Percentiles rank a stretch among this genome's conserved stretches.
Evolutionary conservation across 805 yeast genomes (phyloP).

Genomic region (Isabelozyma pseudorhagii): DNA sequence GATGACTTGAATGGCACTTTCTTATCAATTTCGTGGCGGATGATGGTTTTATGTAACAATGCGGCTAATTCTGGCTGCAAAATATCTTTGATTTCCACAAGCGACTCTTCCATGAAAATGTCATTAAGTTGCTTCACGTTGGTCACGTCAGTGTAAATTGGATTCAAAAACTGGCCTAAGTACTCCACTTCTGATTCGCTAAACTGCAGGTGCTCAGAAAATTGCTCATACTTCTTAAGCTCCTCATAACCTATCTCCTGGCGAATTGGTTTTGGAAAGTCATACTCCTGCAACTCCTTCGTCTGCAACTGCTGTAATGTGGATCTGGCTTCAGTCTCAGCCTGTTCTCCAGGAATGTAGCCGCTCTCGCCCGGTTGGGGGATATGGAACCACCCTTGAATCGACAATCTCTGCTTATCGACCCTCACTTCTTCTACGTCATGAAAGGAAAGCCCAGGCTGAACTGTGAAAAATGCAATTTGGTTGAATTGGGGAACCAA

Average conservation of each 20-base stretch:
- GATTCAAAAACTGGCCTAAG: slow-evolving; percentile 54
- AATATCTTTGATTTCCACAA: slow-evolving; percentile 63
- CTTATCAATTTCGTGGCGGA: slow-evolving; percentile 58
- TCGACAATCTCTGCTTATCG: slow-evolving; percentile 84
- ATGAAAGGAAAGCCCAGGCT: slow-evolving; percentile 95
- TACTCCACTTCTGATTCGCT: slow-evolving; percentile 42
- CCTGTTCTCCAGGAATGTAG: slow-evolving; percentile 77
- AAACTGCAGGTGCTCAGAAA: slow-evolving; percentile 13
- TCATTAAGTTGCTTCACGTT: slow-evolving; percentile 45
- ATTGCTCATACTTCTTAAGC: slow-evolving; percentile 20
- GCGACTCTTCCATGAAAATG: slow-evolving; percentile 63
- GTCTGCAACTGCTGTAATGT: slow-evolving; percentile 80
- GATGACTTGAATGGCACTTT: slow-evolving; percentile 53
- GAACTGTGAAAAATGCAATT: slow-evolving; percentile 91
- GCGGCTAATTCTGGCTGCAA: slow-evolving; percentile 55
- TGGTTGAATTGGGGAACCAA: slow-evolving; percentile 94
- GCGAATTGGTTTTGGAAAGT: slow-evolving; percentile 69
- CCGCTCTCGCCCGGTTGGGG: slow-evolving; percentile 94
- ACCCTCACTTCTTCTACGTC: slow-evolving; percentile 97
- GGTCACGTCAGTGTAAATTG: slow-evolving; percentile 35
- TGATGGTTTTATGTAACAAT: slow-evolving; percentile 44
- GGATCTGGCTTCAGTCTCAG: slow-evolving; percentile 65
- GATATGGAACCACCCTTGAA: slow-evolving; percentile 98
- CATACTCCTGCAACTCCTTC: slow-evolving; percentile 72
- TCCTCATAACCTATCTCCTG: slow-evolving; percentile 40